Conservation (phyloP, 2,329 filamentous ascomycete genomes). For the Xylaria arbuscula region DNA sequence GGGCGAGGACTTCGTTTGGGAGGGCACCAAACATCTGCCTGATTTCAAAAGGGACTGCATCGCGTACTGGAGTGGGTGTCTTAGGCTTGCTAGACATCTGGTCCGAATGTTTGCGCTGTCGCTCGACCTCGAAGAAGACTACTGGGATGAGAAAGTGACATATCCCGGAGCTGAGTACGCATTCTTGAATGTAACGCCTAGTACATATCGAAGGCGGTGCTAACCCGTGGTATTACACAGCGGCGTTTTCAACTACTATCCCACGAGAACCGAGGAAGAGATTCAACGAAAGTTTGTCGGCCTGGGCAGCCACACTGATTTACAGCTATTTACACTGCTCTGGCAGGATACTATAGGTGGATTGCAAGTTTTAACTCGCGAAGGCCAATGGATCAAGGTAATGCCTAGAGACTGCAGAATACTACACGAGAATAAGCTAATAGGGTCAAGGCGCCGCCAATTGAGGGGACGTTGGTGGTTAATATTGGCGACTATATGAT, state of each 20-base stretch:
- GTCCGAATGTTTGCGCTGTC: conserved; percentile 65
- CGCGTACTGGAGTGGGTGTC: conserved; percentile 60
- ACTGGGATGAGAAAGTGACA: conserved; percentile 65
- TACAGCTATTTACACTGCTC: conserved; percentile 64
- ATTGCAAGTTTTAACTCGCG: conserved; percentile 56
- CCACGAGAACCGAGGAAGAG: conserved; percentile 46
- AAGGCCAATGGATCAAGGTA: conserved; percentile 57
- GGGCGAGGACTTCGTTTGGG: conserved; percentile 65
- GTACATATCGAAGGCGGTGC: neutral
- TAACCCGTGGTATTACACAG: conserved; percentile 21
- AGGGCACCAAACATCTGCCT: conserved; percentile 59
- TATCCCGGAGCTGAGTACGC: conserved; percentile 59
- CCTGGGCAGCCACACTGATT: conserved; percentile 65
- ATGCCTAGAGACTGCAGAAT: conserved; percentile 14
- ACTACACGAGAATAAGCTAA: conserved; percentile 2
- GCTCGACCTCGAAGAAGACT: conserved; percentile 63
- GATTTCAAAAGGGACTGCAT: conserved; percentile 60
- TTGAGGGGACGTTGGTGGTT: conserved; percentile 61
- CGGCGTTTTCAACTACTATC: conserved; percentile 57
- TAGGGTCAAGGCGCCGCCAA: conserved; percentile 52
- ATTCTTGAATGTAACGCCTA: neutral
- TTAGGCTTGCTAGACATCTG: conserved; percentile 63
- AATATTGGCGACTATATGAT: conserved; percentile 66
- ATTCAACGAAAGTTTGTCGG: conserved; percentile 50
- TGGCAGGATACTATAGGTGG: conserved; percentile 59